Conservation (phyloP, 2,329 filamentous ascomycete genomes). For the Hymenoscyphus linearis region DNA sequence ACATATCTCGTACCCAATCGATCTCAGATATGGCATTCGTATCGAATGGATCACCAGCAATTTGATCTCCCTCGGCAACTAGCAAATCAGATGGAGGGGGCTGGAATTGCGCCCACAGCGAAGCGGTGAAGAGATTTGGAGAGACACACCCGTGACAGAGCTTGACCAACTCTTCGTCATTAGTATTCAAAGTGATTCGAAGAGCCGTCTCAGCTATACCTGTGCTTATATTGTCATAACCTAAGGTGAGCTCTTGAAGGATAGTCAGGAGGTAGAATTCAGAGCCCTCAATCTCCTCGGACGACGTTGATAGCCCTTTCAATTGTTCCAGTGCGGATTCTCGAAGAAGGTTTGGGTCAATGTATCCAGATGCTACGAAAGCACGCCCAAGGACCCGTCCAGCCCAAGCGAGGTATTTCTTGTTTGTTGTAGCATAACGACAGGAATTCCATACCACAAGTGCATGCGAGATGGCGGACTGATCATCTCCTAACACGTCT, state of each 20-base stretch:
- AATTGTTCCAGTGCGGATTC: slow-evolving; percentile 51
- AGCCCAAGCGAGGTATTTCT: slow-evolving; percentile 76
- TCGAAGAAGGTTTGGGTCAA: slow-evolving; percentile 54
- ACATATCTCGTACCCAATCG: slow-evolving; percentile 58
- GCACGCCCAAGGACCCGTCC: slow-evolving; percentile 78
- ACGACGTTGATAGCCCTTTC: slow-evolving; percentile 32
- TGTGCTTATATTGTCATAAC: slow-evolving; percentile 48
- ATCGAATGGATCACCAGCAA: slow-evolving; percentile 13
- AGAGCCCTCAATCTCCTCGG: slow-evolving; percentile 44
- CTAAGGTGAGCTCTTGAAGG: slow-evolving; percentile 56
- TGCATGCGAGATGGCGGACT: slow-evolving; percentile 55
- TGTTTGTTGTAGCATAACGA: slow-evolving; percentile 54
- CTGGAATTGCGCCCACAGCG: slow-evolving; percentile 51
- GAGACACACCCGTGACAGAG: slow-evolving; percentile 49
- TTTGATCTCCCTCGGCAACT: not conserved
- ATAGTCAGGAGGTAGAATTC: slow-evolving; percentile 49
- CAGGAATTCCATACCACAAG: slow-evolving; percentile 74
- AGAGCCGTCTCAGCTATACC: slow-evolving; percentile 58
- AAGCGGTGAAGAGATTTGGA: slow-evolving; percentile 47
- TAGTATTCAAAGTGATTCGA: slow-evolving; percentile 48
- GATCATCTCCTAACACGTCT: slow-evolving; percentile 66
- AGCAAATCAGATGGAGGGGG: slow-evolving; percentile 48
- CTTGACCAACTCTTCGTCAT: slow-evolving; percentile 36
- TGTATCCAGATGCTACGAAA: slow-evolving; percentile 69
- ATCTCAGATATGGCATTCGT: slow-evolving; percentile 37